Conservation (phyloP, 208 protist genomes). For the Hexamita inflata region DNA sequence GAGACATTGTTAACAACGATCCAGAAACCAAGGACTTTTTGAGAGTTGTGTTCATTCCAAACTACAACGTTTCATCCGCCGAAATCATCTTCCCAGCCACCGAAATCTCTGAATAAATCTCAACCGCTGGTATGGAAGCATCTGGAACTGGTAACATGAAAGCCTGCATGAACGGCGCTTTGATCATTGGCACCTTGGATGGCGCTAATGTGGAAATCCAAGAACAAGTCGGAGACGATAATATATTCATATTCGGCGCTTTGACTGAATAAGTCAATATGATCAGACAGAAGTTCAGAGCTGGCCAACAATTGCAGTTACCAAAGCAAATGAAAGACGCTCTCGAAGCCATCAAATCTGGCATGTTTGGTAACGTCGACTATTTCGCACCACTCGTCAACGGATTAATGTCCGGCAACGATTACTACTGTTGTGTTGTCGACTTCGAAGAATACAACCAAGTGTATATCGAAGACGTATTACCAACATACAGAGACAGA, state of each 20-base stretch:
- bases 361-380: constrained; percentile 48
- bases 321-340: constrained; percentile 39
- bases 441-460: constrained; percentile 56
- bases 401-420: constrained; percentile 38
- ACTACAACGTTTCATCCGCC: constrained; percentile 63
- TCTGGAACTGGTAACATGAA: constrained; percentile 71
- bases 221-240: constrained; percentile 57
- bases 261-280: constrained; percentile 45
- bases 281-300: background rate
- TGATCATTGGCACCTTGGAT: constrained; percentile 66
- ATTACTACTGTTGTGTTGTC: constrained; percentile 51
- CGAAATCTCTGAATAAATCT: constrained; percentile 68
- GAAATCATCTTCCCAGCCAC: constrained; percentile 63
- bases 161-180: constrained; percentile 60
- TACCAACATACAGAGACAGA: constrained; percentile 43
- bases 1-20: constrained; percentile 60
- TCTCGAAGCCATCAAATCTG: constrained; percentile 46
- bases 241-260: constrained; percentile 63
- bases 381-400: constrained; percentile 50
- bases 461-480: constrained; percentile 42
- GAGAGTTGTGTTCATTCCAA: constrained; percentile 64
- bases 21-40: constrained; percentile 49
- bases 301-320: constrained; percentile 33
- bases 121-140: constrained; percentile 52
- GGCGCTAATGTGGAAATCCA: constrained; percentile 68